These are phyloP conservation scores for Teunomyces gatunensis DNA, from an alignment of 805 yeast species.

Conservation along the genomic window DNA sequence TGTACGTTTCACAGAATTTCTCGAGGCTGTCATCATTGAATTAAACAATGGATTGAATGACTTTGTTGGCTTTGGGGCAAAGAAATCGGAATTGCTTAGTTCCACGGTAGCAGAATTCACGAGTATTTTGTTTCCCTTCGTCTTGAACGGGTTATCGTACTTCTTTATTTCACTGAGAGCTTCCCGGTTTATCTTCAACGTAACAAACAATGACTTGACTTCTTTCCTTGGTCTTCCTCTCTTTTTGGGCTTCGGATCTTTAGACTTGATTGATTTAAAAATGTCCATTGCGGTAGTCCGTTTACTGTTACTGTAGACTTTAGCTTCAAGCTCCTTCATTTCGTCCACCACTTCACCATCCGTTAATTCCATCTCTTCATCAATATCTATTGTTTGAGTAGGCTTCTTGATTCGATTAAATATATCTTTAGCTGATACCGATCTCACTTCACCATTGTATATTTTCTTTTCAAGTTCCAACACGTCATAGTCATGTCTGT, in stretches of 20 bases:
- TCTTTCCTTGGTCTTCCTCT: constrained; percentile 1
- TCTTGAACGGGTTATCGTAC: constrained; percentile 27
- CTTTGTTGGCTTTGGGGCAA: constrained; percentile 5
- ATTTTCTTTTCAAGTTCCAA: constrained; percentile 23
- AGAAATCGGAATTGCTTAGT: constrained; percentile 1
- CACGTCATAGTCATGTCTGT: constrained; percentile 16
- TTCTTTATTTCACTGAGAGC: constrained; percentile 24
- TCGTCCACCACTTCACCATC: constrained; percentile 1
- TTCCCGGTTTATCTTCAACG: constrained; percentile 22
- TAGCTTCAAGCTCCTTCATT: constrained; percentile 16
- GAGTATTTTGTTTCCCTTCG: constrained; percentile 20
- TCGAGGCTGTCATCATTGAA: constrained; percentile 39
- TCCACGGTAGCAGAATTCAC: not conserved
- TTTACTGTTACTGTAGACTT: constrained; percentile 18
- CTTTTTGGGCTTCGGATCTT: not conserved
- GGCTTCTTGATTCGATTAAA: constrained; percentile 11
- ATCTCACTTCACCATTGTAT: constrained; percentile 13
- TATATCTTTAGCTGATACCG: constrained; percentile 19
- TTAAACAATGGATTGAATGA: constrained; percentile 28
- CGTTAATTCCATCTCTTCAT: constrained; percentile 1
- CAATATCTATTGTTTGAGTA: constrained; percentile 2
- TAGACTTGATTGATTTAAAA: constrained; percentile 47
- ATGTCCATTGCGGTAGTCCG: constrained; percentile 39
- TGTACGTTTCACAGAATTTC: constrained; percentile 22
- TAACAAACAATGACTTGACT: constrained; percentile 12